Conservation (phyloP, 2,329 filamentous ascomycete genomes). For the Hypoxylon sp. region DNA sequence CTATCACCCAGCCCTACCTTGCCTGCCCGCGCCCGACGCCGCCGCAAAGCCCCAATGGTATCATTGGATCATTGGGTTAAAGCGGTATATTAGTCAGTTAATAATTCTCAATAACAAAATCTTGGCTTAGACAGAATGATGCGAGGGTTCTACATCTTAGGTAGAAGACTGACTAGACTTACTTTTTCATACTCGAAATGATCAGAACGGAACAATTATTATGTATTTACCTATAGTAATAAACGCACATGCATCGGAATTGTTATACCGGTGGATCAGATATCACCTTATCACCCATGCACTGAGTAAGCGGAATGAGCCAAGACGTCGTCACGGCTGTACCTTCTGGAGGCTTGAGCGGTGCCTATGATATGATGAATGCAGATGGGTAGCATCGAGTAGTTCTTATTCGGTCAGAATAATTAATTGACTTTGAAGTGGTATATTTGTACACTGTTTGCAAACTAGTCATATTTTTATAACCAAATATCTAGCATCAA, state of each 20-base stretch:
- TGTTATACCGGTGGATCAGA: constrained; percentile 7
- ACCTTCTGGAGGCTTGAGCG: constrained; percentile 5
- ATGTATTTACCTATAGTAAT: neutral
- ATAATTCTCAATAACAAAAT: constrained; percentile 8
- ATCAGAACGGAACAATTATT: neutral
- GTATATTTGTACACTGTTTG: constrained; percentile 11
- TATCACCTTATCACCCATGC: constrained; percentile 11
- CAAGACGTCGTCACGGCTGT: constrained; percentile 9
- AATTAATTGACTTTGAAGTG: neutral
- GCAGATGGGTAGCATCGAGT: neutral
- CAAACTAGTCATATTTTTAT: constrained; percentile 29
- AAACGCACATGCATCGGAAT: neutral
- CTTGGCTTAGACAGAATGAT: constrained; percentile 4
- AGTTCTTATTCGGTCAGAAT: neutral
- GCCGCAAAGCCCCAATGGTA: constrained; percentile 17
- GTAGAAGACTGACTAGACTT: neutral
- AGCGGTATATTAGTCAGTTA: constrained; percentile 1
- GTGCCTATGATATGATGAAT: constrained; percentile 7
- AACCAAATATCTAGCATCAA: constrained; percentile 3
- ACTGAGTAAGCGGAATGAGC: constrained; percentile 25
- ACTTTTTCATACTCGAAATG: neutral
- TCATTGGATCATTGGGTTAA: neutral
- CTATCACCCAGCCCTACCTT: neutral
- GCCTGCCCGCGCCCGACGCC: neutral
- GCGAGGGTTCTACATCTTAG: neutral